These are phyloP conservation scores for Ceratobasidium sp. DNA, from an alignment of 1,284 basidiomycete genomes.

Conservation along the genomic window DNA sequence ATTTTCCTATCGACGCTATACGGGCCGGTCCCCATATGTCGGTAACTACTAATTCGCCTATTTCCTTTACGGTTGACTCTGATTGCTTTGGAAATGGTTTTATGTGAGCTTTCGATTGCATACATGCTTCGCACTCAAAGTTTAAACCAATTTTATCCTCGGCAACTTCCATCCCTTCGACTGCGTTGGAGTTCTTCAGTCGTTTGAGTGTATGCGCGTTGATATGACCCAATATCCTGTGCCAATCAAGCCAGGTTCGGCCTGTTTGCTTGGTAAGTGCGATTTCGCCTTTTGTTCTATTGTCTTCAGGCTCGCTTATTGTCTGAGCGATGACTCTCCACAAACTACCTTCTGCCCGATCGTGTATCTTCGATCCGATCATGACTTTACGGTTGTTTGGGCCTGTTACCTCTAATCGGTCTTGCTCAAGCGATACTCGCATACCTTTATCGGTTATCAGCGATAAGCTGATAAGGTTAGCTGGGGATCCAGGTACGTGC, in stretches of 20 bases:
- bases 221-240: conserved; percentile 51
- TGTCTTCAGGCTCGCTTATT: not conserved
- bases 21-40: too few relatives aligned
- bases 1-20: too few relatives aligned
- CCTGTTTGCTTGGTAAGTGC: conserved; percentile 16
- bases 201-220: not conserved
- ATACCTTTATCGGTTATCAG: too few relatives aligned
- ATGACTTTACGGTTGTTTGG: too few relatives aligned
- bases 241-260: conserved; percentile 46
- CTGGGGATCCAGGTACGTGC: too few relatives aligned
- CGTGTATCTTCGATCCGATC: too few relatives aligned
- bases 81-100: not conserved
- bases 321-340: not conserved
- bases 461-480: too few relatives aligned
- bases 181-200: not conserved
- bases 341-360: not conserved
- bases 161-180: conserved; percentile 6
- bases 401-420: too few relatives aligned
- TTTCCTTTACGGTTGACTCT: not conserved
- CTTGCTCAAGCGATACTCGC: too few relatives aligned
- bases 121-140: conserved; percentile 23
- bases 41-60: too few relatives aligned
- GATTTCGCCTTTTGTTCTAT: conserved; percentile 7
- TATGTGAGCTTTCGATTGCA: not conserved
- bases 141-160: too few relatives aligned